Evolutionary conservation across 2,329 filamentous ascomycete genomes (phyloP).

Genomic region (Thermoascus crustaceus): DNA sequence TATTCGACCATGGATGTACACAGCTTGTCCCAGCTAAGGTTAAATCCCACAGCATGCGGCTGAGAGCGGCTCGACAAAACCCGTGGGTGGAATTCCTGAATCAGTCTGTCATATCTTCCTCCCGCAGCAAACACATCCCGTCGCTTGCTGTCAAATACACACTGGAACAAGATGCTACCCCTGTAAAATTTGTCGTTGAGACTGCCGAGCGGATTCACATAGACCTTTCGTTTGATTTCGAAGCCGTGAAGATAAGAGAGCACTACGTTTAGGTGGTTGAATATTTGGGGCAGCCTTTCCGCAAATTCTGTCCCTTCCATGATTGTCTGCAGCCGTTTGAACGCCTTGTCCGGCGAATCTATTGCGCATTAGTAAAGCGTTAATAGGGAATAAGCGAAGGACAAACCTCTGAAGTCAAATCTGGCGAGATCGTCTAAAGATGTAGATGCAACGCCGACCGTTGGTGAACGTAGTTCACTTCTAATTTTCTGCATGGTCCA

Average conservation of each 20-base stretch:
- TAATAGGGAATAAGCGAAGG: conserved; percentile 44
- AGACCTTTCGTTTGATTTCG: conserved; percentile 67
- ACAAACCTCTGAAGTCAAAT: conserved; percentile 77
- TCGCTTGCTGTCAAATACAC: conserved; percentile 74
- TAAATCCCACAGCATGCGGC: conserved; percentile 84
- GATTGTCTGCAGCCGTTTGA: conserved; percentile 52
- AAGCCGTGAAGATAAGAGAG: conserved; percentile 68
- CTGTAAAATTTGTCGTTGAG: conserved; percentile 87
- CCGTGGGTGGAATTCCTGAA: conserved; percentile 71
- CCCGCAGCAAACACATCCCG: conserved; percentile 84
- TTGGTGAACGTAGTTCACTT: conserved; percentile 69
- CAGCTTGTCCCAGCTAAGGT: conserved; percentile 77
- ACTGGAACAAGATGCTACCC: conserved; percentile 82
- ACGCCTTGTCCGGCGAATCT: conserved; percentile 61
- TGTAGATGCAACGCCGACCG: conserved; percentile 76
- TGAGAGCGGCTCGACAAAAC: conserved; percentile 54
- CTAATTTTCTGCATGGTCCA: conserved; percentile 77
- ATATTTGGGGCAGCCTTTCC: conserved; percentile 46
- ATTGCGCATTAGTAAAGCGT: conserved; percentile 48
- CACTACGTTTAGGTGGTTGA: conserved; percentile 73
- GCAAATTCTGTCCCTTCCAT: conserved; percentile 48
- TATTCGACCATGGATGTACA: conserved; percentile 53
- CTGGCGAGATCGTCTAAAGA: conserved; percentile 81
- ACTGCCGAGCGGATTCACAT: conserved; percentile 75
- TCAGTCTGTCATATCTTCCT: conserved; percentile 83